Percentiles rank a stretch among this genome's conserved stretches.
Conservation (phyloP, 768 basidiomycete species). For the Hortiboletus campestris region DNA sequence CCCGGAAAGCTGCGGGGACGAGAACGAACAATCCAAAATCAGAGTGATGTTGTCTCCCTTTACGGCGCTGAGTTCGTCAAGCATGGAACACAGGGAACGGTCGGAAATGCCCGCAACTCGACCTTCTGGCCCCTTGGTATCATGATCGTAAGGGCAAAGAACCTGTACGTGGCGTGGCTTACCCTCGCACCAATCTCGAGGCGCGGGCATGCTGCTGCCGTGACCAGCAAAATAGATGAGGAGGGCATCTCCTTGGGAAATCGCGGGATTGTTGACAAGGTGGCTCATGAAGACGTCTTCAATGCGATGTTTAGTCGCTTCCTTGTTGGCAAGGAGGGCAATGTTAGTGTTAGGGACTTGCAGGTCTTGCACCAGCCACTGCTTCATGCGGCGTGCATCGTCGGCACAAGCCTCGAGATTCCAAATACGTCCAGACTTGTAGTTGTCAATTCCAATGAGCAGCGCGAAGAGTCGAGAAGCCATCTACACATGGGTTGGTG, state of each 20-base stretch:
- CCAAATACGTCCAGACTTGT: constrained; percentile 64
- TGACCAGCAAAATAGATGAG: constrained; percentile 76
- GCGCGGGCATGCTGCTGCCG: constrained; percentile 57
- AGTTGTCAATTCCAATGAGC: constrained; percentile 66
- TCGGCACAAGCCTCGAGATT: constrained; percentile 64
- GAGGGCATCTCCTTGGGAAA: constrained; percentile 61
- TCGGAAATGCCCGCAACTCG: constrained; percentile 65
- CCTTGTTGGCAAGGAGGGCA: constrained; percentile 51
- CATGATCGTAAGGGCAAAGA: constrained; percentile 66
- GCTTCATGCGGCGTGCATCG: constrained; percentile 58
- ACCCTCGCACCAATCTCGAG: constrained; percentile 56
- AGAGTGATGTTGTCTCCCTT: constrained; percentile 73
- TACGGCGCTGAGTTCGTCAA: constrained; percentile 49
- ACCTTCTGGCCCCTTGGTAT: constrained; percentile 45
- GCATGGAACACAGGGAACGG: constrained; percentile 59
- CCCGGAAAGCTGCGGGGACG: constrained; percentile 38
- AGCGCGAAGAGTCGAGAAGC: constrained; percentile 57
- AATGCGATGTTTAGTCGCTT: constrained; percentile 61
- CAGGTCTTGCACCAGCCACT: constrained; percentile 56
- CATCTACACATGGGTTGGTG: constrained; percentile 32
- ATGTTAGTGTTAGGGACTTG: constrained; percentile 60
- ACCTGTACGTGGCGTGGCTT: constrained; percentile 49
- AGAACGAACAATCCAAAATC: constrained; percentile 65
- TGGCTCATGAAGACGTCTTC: constrained; percentile 61
- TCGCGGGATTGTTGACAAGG: constrained; percentile 58